These are phyloP conservation scores for Penicillium herquei DNA, from an alignment of 495 filamentous ascomycete species.

Conservation along the genomic window DNA sequence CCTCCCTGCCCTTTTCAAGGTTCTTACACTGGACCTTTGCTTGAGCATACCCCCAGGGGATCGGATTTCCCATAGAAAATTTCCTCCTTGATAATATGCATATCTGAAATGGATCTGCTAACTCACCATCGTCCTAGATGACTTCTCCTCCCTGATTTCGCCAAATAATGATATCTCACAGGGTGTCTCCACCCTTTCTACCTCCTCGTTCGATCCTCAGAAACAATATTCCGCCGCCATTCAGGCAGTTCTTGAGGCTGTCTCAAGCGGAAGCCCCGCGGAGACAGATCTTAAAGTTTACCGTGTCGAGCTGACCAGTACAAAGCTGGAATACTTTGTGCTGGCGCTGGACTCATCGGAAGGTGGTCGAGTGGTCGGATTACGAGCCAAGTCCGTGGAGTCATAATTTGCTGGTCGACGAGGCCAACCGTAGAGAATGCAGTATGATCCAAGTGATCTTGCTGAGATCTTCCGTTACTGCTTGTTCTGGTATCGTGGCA, in stretches of 20 bases:
- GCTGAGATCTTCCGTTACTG: conserved; percentile 1
- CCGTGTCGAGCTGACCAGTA: conserved; percentile 56
- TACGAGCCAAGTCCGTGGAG: conserved; percentile 75
- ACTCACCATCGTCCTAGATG: conserved; percentile 20
- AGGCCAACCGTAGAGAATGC: not conserved
- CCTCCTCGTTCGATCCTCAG: conserved; percentile 40
- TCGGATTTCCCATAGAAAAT: too few species aligned
- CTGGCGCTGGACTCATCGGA: conserved; percentile 55
- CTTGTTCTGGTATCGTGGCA: conserved; percentile 7
- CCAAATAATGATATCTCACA: conserved; percentile 28
- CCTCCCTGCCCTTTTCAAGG: conserved; percentile 4
- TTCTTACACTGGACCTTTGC: not conserved
- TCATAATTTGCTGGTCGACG: conserved; percentile 22
- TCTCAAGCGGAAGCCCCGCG: conserved; percentile 11
- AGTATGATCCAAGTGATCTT: not conserved
- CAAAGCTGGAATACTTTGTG: conserved; percentile 75
- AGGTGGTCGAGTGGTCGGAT: conserved; percentile 63
- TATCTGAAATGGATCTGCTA: conserved; percentile 2
- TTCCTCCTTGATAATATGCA: not conserved
- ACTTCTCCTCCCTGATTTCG: conserved; percentile 42
- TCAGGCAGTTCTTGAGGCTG: conserved; percentile 35
- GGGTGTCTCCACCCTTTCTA: conserved; percentile 34
- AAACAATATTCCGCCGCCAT: conserved; percentile 34
- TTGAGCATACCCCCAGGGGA: not conserved
- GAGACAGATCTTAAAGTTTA: conserved; percentile 62